Evolutionary conservation across 495 filamentous ascomycete species (phyloP), one percentile per base, ranked within the genome.

Genomic region (Hypoxylon lienhwacheense): DNA sequence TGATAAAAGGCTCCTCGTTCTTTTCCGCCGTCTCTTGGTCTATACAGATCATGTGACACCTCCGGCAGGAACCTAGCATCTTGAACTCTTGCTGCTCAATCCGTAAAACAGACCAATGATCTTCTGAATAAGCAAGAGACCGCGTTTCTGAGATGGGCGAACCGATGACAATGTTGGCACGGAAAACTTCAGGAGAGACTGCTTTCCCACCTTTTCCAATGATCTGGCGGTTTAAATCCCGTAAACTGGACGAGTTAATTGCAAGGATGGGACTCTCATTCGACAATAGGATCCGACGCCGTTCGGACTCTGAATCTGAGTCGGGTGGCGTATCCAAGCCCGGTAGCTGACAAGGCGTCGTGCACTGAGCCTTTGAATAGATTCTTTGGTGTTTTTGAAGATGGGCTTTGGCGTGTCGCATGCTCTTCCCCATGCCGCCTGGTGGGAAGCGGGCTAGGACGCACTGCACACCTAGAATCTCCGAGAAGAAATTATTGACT

Each of bases 21-120:
- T 83, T 87, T 36, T 82, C 77, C 0, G 84, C 92, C 4, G 87
- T 95, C 12, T 84, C 71, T 62, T 96, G 93, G 55, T 98, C 84
- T 34, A 97, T 81, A 65, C 92, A 97, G 8, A 98, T 86, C 89
- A 98, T 96, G 61, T 96, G 90, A 54, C 93, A 98, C 11, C 93
- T 73, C 26, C 91, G 79, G 63, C 93, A 98, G 14, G 84, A 79
- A 0, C 89, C 91, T 3, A 97, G 73, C 52, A 91, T 81, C 60
- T 88, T 76, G 43, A 89, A 86, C 2, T 72, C 60, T 21, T 83
- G 73, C 10, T 62, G 39, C 10, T 81, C 80, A 29, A 86, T 79
- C 25, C 67, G 67, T 10, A 82, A 21, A 11, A 43, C 70, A 15
- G 66, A 66, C 84, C 83, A 86, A 11, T 69, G 46, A 63, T 86